phyloP scores from a whole-genome alignment of 495 filamentous ascomycete species.

The Penicillium egyptiacum region DNA sequence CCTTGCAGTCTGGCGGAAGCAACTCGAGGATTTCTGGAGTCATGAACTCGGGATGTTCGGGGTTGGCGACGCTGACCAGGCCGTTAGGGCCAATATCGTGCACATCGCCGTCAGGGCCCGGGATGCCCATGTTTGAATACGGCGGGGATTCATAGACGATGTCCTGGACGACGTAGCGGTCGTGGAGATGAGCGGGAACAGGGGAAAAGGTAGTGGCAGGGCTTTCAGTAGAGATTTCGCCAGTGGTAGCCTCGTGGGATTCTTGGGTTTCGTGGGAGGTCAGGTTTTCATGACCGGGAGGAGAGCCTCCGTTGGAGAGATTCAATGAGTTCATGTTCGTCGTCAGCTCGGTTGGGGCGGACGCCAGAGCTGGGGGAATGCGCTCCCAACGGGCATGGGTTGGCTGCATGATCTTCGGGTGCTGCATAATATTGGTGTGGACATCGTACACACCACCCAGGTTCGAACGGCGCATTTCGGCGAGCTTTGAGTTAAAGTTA shows the following conservation, averaged over 20 bases:
- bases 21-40: conserved; percentile 65
- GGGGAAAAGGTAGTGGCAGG: conserved; percentile 55
- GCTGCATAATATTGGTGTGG: conserved; percentile 88
- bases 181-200: conserved; percentile 62
- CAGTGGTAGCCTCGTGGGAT: background rate
- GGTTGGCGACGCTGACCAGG: conserved; percentile 51
- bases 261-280: conserved; percentile 12
- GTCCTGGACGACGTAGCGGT: conserved; percentile 76
- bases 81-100: conserved; percentile 64
- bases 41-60: conserved; percentile 49
- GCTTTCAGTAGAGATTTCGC: conserved; percentile 10
- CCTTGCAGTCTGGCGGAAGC: conserved; percentile 69
- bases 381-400: conserved; percentile 81
- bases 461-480: conserved; percentile 62
- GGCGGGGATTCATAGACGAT: conserved; percentile 63
- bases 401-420: conserved; percentile 84
- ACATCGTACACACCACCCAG: conserved; percentile 82
- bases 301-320: conserved; percentile 29
- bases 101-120: conserved; percentile 63
- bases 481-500: conserved; percentile 74
- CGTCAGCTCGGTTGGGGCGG: conserved; percentile 30
- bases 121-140: conserved; percentile 57
- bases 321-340: conserved; percentile 40
- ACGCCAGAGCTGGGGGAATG: conserved; percentile 38
- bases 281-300: conserved; percentile 4